A percentile compares a stretch with the other conserved stretches of the same genome.
Evolutionary conservation across 2,329 filamentous ascomycete genomes (phyloP).

Genomic region (Colletotrichum tropicale): DNA sequence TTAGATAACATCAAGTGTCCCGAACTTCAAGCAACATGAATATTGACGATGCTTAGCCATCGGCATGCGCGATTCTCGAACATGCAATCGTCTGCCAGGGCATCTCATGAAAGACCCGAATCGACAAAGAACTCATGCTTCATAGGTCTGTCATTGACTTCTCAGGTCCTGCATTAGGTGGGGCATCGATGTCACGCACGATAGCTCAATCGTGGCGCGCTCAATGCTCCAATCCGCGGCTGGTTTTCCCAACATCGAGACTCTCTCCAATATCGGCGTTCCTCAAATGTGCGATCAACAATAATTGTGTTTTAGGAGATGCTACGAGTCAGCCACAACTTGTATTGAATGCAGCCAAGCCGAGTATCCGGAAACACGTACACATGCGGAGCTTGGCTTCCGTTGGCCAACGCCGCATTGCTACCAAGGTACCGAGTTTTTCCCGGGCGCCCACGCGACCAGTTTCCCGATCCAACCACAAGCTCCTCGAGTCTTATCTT

Average conservation of each 20-base stretch:
- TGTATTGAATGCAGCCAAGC: neutral
- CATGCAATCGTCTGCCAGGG: neutral
- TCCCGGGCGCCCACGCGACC: neutral
- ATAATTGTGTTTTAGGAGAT: neutral
- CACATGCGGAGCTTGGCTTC: neutral
- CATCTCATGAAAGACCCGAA: neutral
- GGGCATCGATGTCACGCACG: neutral
- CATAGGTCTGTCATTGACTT: neutral
- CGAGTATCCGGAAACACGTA: neutral
- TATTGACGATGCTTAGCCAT: neutral
- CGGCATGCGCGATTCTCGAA: neutral
- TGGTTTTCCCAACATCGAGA: neutral
- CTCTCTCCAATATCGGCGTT: neutral
- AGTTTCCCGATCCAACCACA: neutral
- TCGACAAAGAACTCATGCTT: neutral
- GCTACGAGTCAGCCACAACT: neutral
- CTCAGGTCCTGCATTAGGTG: neutral
- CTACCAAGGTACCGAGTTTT: neutral
- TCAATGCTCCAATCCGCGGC: neutral
- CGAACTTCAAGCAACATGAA: neutral
- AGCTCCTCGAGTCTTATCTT: neutral
- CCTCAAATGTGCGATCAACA: neutral
- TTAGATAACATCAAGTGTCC: neutral
- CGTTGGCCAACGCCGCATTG: neutral
- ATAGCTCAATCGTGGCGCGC: neutral